Base-by-base conservation (phyloP, 495 filamentous ascomycete genomes). In the Penicillium simplicissimum region DNA sequence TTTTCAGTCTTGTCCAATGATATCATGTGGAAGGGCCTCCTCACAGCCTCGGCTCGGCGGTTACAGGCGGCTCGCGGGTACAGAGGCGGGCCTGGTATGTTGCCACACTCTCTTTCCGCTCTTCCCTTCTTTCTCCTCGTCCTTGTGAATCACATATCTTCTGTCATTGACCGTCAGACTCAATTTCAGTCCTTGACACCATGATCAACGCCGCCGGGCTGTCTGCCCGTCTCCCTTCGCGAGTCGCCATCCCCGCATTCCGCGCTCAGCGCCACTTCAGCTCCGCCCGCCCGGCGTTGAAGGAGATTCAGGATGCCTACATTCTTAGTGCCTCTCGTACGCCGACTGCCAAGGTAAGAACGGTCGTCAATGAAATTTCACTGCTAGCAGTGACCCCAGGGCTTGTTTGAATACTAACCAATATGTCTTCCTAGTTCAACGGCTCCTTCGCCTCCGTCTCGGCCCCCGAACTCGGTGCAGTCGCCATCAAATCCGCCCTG, bases 241-340 rank as follows among this genome's bases (percentile, higher is more conserved):
- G 70, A 55, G 62, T 65, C 36, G 52, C 62, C 54, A 48, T 75
- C 70, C 75, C 81, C 64, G 67, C 75, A 66, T 76, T 82, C 62
- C 76, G 80, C 19, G 71, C 79, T 40, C 78, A 84, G 54, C 84
- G 90, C 61, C 81, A 86, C 59, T 91, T 97, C 72, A 88, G 85
- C 64, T 82, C 84, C 37, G 82, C 89, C 62, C 70, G 83, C 36
- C 71, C 77, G 33, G 74, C 75, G n/a, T 77, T 71, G 54, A 82
- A 85, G 79, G 88, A 96, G 70, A 84, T 96, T 42, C 87, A 88
- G 62, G 92, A 96, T 67, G 93, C 88, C 28, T 98, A 97, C 76
- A 96, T 98, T 67, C 72, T 98, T 43, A 90, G 89, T 69, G 94
- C 88, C 21, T 85, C 92, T 17, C 85, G 94, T 58, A 98, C 94